phyloP scores from a whole-genome alignment of 164 flowering plant species.

The Chimonanthus salicifolius region DNA sequence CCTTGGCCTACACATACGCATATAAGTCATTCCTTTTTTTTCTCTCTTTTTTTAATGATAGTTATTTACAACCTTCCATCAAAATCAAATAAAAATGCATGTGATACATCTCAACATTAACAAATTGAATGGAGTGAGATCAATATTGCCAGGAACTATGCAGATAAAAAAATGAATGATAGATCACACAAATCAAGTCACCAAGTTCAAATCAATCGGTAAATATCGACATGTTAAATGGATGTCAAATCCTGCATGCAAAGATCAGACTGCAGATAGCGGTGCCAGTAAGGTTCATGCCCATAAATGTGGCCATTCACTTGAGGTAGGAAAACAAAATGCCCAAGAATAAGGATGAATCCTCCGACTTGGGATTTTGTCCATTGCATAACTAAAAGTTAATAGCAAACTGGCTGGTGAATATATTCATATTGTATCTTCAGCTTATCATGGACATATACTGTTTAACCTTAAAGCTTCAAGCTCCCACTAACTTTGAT shows the following conservation, averaged over 20 bases:
- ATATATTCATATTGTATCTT: not conserved
- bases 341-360: not conserved
- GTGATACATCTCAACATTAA: not conserved
- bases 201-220: not conserved
- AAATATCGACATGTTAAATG: not conserved
- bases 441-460: too few species aligned
- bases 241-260: not conserved
- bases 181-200: not conserved
- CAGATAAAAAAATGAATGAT: not conserved
- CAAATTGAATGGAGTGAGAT: not conserved
- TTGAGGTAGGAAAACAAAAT: not conserved
- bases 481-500: too few species aligned
- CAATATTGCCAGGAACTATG: not conserved
- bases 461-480: too few species aligned
- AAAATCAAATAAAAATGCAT: conserved; percentile 1
- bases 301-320: not conserved
- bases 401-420: not conserved
- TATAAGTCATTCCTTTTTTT: not conserved
- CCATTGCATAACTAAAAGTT: not conserved
- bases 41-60: too few species aligned
- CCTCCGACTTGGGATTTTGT: not conserved
- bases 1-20: conserved; percentile 50
- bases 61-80: not conserved
- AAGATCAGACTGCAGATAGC: not conserved
- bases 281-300: not conserved